Evolutionary conservation across 176 grass and related monocot genomes (phyloP).

Genomic region (Pharus latifolius): DNA sequence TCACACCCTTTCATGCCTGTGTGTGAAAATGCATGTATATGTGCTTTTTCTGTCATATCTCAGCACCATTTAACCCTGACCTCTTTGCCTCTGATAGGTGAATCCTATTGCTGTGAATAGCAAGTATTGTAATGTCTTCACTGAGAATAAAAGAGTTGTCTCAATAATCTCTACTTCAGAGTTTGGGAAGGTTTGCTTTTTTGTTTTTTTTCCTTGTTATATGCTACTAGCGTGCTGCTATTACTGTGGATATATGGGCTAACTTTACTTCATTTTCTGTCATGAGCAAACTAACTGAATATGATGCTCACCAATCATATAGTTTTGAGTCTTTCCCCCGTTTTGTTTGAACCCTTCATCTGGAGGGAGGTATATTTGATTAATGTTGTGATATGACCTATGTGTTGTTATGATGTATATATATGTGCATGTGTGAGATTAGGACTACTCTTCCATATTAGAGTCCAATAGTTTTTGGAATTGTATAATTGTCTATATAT

Average conservation of each 20-base stretch:
- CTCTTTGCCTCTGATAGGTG: conserved; percentile 48
- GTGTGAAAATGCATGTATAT: not conserved
- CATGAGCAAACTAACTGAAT: not conserved
- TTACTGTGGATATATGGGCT: not conserved
- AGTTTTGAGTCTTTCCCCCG: not conserved
- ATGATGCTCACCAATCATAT: not conserved
- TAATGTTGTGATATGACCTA: no score
- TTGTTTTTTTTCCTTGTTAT: not conserved
- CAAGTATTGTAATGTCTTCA: conserved; percentile 97
- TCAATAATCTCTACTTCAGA: conserved; percentile 72
- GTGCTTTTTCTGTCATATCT: conserved; percentile 4
- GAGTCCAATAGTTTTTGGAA: no score
- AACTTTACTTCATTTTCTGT: not conserved
- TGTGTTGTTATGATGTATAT: no score
- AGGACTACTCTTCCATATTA: no score
- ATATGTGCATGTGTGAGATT: no score
- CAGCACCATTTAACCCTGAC: not conserved
- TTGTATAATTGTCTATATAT: no score
- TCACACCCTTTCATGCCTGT: not conserved
- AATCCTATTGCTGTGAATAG: conserved; percentile 99
- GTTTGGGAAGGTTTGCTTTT: conserved; percentile 81
- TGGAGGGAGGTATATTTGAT: not conserved
- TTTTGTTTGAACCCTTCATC: not conserved
- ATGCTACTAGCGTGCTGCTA: not conserved
- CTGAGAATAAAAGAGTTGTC: conserved; percentile 88